These are phyloP conservation scores for Chamaecyparis obtusa DNA, from an alignment of 75 land plant genomes.

Conservation along the genomic window DNA sequence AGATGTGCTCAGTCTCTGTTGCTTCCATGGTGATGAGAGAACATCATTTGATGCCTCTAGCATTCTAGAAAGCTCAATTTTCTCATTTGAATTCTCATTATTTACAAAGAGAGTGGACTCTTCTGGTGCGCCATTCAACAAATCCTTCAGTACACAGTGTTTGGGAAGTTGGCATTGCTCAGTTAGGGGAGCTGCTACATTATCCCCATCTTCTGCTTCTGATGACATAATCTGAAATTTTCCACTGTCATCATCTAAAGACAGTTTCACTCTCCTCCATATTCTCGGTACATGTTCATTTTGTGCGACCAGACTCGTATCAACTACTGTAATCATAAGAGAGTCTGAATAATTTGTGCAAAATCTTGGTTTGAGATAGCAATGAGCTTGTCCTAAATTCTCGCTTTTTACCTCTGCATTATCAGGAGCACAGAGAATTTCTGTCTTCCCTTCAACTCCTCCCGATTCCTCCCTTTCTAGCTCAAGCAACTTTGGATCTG, in stretches of 20 bases:
- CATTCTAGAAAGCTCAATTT: not conserved
- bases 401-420: slow-evolving; percentile 9
- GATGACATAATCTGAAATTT: not conserved
- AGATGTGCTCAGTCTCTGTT: not conserved
- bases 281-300: slow-evolving; percentile 19
- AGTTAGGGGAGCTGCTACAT: not conserved
- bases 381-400: slow-evolving; percentile 13
- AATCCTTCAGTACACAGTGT: not conserved
- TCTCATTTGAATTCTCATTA: not conserved
- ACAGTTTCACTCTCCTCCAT: slow-evolving; percentile 39
- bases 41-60: not conserved
- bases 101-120: not conserved
- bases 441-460: slow-evolving; percentile 12
- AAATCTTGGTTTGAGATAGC: slow-evolving; percentile 44
- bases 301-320: slow-evolving; percentile 42
- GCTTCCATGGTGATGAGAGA: not conserved
- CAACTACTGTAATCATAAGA: slow-evolving; percentile 50
- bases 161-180: not conserved
- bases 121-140: not conserved
- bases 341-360: slow-evolving; percentile 14
- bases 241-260: slow-evolving; percentile 18
- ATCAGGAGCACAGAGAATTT: not conserved
- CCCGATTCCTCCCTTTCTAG: slow-evolving; percentile 32
- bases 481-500: slow-evolving; percentile 59
- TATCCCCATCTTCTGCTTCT: not conserved